A percentile compares a stretch with the other conserved stretches of the same genome.
phyloP scores from a whole-genome alignment of 2,329 filamentous ascomycete genomes.

The Paecilomyces sp. region DNA sequence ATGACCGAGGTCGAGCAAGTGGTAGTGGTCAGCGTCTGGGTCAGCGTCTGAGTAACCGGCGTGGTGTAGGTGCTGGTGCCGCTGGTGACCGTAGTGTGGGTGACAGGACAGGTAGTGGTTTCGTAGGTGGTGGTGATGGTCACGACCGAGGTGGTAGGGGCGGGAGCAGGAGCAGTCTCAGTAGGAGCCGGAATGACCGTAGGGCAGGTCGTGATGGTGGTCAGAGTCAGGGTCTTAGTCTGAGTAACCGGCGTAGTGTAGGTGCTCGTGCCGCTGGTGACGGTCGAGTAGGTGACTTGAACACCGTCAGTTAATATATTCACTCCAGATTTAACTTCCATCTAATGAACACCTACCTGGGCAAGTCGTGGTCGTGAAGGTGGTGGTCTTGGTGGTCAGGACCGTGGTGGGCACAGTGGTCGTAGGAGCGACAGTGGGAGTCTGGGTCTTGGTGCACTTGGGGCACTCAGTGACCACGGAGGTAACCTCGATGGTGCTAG shows the following conservation, averaged over 20 bases:
- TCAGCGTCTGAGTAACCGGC: not conserved
- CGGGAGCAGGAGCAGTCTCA: slow-evolving; percentile 43
- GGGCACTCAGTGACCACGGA: slow-evolving; percentile 1
- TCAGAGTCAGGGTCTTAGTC: not conserved
- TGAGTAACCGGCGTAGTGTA: not conserved
- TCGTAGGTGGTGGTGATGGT: not conserved
- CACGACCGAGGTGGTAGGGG: not conserved
- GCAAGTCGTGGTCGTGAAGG: not conserved
- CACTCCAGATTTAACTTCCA: not conserved
- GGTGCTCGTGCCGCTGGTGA: not conserved
- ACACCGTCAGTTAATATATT: not conserved
- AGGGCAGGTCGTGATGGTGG: not conserved
- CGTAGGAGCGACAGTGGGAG: slow-evolving; percentile 1
- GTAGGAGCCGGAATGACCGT: not conserved
- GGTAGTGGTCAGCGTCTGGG: not conserved
- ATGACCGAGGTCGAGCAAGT: not conserved
- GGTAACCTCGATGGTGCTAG: slow-evolving; percentile 7
- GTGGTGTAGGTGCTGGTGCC: not conserved
- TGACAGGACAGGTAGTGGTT: not conserved
- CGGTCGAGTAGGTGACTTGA: not conserved
- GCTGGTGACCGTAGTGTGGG: not conserved
- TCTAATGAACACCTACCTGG: not conserved
- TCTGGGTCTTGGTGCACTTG: not conserved
- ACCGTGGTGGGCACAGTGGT: not conserved
- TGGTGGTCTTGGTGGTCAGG: not conserved